Evolutionary conservation across 1,284 basidiomycete species (phyloP), one percentile per base, ranked within the genome.

Genomic region (Ganoderma meredithae): DNA sequence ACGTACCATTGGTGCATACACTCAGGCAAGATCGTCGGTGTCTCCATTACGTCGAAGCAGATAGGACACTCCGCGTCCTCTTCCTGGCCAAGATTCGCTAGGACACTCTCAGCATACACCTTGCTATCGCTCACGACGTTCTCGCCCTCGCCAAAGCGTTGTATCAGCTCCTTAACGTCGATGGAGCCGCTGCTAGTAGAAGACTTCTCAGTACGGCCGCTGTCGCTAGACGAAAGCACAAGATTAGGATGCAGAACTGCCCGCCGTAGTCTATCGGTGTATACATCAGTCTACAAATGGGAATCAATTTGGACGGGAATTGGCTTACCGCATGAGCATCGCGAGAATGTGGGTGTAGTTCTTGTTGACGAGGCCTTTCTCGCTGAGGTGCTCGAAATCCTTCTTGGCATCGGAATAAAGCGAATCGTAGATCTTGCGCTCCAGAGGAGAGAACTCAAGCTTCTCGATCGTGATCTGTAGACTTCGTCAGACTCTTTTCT

Each of bases 341-440:
- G 94, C 95, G 75, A 97, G 85, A 76, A 97, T 96, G 73, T 94
- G 93, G 0, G 94, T 95, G 77, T 95, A 96, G 75, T 95, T 96
- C 74, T 90, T 94, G 78, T 91, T 89, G 33, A 95, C 85, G 1
- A 92, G 81, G 13, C 94, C 94, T 76, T 90, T 91, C 4, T 89
- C 92, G 73, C 89, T 89, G 13, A 96, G 81, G 65, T 87, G 86
- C 69, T 95, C 92, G 76, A 95, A 96, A 67, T 88, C 85, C 63
- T 81, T 81, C 76, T 94, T 94, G 3, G 87, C 91, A 60, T 87
- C 84, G 43, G 80, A 78, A 77, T 90, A 95, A 62, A 95, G 86
- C 8, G 89, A 89, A 73, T 94, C 91, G 76, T 97, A 97, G 25
- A 96, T 91, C 79, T 89, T 92, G 65, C 90, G 83, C 79, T 97